These are phyloP conservation scores for Talaromyces stipitatus DNA, from an alignment of 495 filamentous ascomycete genomes.

Conservation along the genomic window DNA sequence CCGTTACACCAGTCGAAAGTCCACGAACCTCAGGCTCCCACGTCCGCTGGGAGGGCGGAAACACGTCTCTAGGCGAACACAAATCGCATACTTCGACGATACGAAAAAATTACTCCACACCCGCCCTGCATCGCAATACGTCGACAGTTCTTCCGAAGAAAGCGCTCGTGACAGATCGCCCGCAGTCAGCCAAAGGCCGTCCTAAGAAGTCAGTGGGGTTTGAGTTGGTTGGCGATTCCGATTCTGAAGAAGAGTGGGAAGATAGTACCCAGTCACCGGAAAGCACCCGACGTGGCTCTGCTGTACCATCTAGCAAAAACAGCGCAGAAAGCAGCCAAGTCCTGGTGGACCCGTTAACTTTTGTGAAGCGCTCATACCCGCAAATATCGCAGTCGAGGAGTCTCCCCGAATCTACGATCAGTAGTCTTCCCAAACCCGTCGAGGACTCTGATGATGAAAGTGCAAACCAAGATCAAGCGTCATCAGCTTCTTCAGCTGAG, in stretches of 20 bases:
- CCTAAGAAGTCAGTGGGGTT: slow-evolving; percentile 43
- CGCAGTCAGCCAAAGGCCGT: slow-evolving; percentile 24
- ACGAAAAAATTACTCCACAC: slow-evolving; percentile 40
- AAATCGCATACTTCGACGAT: slow-evolving; percentile 23
- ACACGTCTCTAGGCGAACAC: slow-evolving; percentile 16
- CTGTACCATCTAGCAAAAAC: slow-evolving; percentile 28
- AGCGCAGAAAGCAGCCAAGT: slow-evolving; percentile 32
- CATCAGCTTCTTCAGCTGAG: slow-evolving; percentile 5
- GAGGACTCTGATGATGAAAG: slow-evolving; percentile 18
- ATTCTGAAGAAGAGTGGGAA: slow-evolving; percentile 41
- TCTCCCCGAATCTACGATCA: slow-evolving; percentile 36
- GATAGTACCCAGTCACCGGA: slow-evolving; percentile 46
- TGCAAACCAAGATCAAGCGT: slow-evolving; percentile 10
- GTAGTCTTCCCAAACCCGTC: slow-evolving; percentile 9
- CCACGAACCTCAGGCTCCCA: slow-evolving; percentile 25
- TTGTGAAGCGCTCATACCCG: slow-evolving; percentile 40
- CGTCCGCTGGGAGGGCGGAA: slow-evolving; percentile 34
- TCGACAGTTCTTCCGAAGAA: slow-evolving; percentile 28
- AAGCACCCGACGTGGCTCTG: slow-evolving; percentile 39
- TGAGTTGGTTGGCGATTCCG: slow-evolving; percentile 34
- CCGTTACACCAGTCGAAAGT: slow-evolving; percentile 34
- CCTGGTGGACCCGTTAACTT: slow-evolving; percentile 39
- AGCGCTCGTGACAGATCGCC: slow-evolving; percentile 28
- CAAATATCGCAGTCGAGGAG: slow-evolving; percentile 37
- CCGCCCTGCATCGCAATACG: slow-evolving; percentile 31